Percentiles rank a stretch among this genome's conserved stretches.
Conservation (phyloP, 495 filamentous ascomycete genomes). For the Stereocaulon alpinum region DNA sequence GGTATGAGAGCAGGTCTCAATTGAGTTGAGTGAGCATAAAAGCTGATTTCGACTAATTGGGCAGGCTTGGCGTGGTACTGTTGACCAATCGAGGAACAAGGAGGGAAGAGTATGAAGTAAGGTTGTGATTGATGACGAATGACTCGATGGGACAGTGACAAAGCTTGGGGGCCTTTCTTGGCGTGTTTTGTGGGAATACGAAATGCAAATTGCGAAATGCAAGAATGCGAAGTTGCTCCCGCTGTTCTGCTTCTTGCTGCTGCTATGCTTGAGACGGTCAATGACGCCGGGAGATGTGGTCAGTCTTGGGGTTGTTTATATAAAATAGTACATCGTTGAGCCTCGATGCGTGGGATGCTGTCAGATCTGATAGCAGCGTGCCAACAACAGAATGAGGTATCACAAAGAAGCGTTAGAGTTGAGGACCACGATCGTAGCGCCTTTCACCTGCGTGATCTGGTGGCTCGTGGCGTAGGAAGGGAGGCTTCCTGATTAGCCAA, state of each 20-base stretch:
- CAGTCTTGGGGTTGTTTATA: background rate
- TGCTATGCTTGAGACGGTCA: background rate
- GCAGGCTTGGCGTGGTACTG: slow-evolving; percentile 4
- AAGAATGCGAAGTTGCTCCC: background rate
- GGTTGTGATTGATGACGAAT: background rate
- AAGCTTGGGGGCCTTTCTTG: background rate
- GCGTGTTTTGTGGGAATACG: background rate
- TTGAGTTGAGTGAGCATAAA: background rate
- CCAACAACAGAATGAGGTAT: slow-evolving; percentile 3
- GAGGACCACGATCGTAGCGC: slow-evolving; percentile 10
- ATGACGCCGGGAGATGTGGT: background rate
- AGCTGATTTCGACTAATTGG: background rate
- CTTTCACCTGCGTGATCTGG: slow-evolving; percentile 6
- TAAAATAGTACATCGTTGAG: slow-evolving; percentile 7
- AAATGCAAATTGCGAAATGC: no score
- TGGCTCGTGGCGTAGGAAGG: slow-evolving; percentile 6
- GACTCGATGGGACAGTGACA: background rate
- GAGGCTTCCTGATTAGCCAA: background rate
- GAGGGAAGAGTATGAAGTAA: background rate
- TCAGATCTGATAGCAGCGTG: slow-evolving; percentile 13
- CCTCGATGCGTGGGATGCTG: slow-evolving; percentile 7
- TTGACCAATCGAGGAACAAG: background rate
- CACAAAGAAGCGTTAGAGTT: slow-evolving; percentile 4
- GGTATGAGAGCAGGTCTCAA: background rate
- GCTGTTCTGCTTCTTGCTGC: background rate